Percentiles rank a stretch among this genome's conserved stretches.
These are phyloP conservation scores for Taphrina sp. DNA, from an alignment of 1,139 yeast species.

Conservation along the genomic window DNA sequence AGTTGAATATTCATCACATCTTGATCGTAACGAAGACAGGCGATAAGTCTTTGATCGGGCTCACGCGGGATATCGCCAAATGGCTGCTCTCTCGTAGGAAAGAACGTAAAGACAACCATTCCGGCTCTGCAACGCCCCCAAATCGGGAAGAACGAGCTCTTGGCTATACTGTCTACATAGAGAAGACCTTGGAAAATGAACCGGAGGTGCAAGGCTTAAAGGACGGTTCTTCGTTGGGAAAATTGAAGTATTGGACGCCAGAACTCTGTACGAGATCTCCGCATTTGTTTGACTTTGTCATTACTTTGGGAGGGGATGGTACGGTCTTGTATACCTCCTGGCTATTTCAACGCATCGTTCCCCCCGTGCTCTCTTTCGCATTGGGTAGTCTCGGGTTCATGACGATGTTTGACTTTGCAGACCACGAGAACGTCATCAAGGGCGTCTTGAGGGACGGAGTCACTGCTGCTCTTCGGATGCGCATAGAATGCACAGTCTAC, in stretches of 20 bases:
- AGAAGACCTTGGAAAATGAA: constrained; percentile 34
- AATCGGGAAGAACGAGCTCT: constrained; percentile 6
- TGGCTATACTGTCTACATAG: constrained; percentile 36
- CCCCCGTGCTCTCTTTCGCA: constrained; percentile 79
- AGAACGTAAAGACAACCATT: constrained; percentile 4
- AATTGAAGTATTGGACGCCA: constrained; percentile 60
- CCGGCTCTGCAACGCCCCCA: constrained; percentile 2
- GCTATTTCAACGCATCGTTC: constrained; percentile 64
- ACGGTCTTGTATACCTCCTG: constrained; percentile 71
- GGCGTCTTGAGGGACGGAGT: constrained; percentile 61
- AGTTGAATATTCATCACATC: constrained; percentile 57
- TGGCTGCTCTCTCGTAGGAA: constrained; percentile 50
- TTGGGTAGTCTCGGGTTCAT: constrained; percentile 82
- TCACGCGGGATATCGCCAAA: constrained; percentile 58
- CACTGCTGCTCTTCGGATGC: constrained; percentile 66
- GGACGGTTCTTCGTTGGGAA: constrained; percentile 36
- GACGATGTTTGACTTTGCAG: constrained; percentile 70
- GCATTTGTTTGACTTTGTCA: constrained; percentile 55
- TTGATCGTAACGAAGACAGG: constrained; percentile 69
- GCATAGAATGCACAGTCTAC: constrained; percentile 75
- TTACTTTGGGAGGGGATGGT: constrained; percentile 81
- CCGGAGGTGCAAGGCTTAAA: constrained; percentile 19
- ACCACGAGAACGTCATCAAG: constrained; percentile 54
- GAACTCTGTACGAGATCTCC: constrained; percentile 53
- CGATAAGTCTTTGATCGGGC: constrained; percentile 57